Conservation (phyloP, 441 rosid genomes). For the Iberis amara region DNA sequence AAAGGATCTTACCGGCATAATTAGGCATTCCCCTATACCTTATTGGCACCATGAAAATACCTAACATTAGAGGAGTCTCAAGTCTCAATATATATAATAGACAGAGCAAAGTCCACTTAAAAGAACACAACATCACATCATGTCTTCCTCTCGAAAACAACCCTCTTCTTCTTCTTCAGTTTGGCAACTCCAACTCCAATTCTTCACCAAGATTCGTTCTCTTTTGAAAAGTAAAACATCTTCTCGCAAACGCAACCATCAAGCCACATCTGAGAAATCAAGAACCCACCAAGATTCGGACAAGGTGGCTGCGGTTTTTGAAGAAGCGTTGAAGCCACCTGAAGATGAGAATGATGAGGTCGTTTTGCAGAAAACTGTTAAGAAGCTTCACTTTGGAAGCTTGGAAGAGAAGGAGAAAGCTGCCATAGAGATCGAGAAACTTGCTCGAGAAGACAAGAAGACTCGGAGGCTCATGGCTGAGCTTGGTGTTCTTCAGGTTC, state of each 20-base stretch:
- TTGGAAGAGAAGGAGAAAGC: conserved; percentile 67
- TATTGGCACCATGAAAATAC: too few species aligned
- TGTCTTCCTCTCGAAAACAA: conserved; percentile 35
- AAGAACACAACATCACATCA: conserved; percentile 17
- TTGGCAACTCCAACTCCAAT: conserved; percentile 42
- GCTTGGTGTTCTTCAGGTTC: conserved; percentile 70
- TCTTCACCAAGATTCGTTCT: conserved; percentile 52
- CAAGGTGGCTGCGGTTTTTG: conserved; percentile 12
- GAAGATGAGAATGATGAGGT: conserved; percentile 32
- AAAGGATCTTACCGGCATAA: too few species aligned
- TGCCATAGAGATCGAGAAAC: conserved; percentile 51
- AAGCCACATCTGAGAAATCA: conserved; percentile 3
- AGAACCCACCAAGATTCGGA: conserved; percentile 17
- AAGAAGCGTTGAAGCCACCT: background rate
- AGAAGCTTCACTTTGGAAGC: conserved; percentile 74
- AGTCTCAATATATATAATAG: conserved; percentile 5
- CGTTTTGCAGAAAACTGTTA: conserved; percentile 66
- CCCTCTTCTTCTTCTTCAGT: conserved; percentile 32
- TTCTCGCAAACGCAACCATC: conserved; percentile 25
- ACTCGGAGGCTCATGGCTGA: conserved; percentile 65
- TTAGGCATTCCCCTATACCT: too few species aligned
- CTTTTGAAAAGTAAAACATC: conserved; percentile 49
- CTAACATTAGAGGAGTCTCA: too few species aligned
- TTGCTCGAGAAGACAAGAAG: conserved; percentile 53
- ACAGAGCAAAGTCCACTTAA: conserved; percentile 25